Evolutionary conservation across 1,284 basidiomycete genomes (phyloP), one percentile per base, ranked within the genome.

Genomic region (Cutaneotrichosporon sp.): DNA sequence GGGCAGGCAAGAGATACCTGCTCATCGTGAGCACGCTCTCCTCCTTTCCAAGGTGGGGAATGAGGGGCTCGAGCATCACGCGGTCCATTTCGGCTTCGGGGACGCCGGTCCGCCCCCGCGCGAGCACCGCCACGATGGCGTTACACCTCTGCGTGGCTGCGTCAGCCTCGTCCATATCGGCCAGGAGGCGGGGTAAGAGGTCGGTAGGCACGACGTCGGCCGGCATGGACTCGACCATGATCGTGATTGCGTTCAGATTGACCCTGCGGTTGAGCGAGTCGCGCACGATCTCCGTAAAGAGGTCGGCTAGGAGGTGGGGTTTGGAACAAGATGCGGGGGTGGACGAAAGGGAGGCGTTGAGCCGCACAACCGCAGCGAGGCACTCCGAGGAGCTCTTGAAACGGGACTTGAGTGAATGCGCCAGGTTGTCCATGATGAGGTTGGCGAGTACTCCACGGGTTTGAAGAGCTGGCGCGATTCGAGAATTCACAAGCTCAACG

Each of bases 1-100:
- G 50, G 8, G 61, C 29, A 2, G 66, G 68, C 4, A 69, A 58
- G 32, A 71, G 61, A 44, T 69, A 71, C 25, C 66, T 60, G 34
- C 51, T 59, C 14, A 68, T 17, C 5, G 51, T 55, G 24, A 54
- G 52, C 3, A 55, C 54, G 5, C 47, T 33, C 1, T 47, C 43
- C 5, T 61, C 51, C 12, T 49, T 42, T 14, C 24, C 38, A 20
- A 72, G 54, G 12, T 55, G 53, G 1, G 62, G 65, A 3, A 68
- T 14, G 9, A 72, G 45, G 4, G 62, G 61, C 4, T 38, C 31
- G 3, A 68, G 22, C 49, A 68, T 55, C 4, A 19, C 39, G 24
- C 32, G 20, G 42, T 63, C 50, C 9, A 48, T 43, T 12, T 49
- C 46, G 5, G 37, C 32, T 2, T 55, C 54, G 6, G 33, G 20